A percentile compares a stretch with the other conserved stretches of the same genome.
These are phyloP conservation scores for Acer yangbiense DNA, from an alignment of 345 rosid species.

Conservation along the genomic window DNA sequence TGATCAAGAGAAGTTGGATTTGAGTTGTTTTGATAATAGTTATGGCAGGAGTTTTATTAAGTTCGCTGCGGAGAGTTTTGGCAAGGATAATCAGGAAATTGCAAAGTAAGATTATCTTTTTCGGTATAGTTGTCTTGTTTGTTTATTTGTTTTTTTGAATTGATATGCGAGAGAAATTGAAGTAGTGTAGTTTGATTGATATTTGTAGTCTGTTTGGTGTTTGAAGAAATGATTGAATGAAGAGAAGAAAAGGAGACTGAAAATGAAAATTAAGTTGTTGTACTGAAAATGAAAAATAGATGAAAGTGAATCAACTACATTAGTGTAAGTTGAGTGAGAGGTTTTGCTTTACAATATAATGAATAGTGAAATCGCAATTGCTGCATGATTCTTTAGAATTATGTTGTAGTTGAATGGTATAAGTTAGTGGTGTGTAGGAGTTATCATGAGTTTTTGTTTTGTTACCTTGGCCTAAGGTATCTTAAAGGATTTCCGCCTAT, in stretches of 20 bases:
- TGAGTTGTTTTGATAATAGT: conserved; percentile 51
- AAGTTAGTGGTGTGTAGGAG: too few relatives aligned
- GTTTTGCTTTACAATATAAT: not conserved
- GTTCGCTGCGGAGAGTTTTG: conserved; percentile 60
- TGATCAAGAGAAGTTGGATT: conserved; percentile 33
- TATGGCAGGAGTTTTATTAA: conserved; percentile 63
- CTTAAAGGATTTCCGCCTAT: not conserved
- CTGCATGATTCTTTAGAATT: not conserved
- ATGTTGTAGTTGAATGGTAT: not conserved
- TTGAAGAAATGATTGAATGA: not conserved
- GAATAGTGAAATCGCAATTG: not conserved
- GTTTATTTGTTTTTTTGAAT: not conserved
- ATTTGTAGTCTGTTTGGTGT: not conserved
- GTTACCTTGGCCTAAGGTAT: not conserved
- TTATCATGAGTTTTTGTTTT: too few relatives aligned
- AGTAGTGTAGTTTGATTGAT: not conserved
- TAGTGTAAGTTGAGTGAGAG: not conserved
- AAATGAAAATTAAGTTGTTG: not conserved
- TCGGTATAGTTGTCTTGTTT: not conserved
- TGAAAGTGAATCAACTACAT: not conserved
- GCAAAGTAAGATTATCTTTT: conserved; percentile 55
- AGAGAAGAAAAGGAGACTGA: not conserved
- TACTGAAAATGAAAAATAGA: not conserved
- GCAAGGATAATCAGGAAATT: conserved; percentile 68
- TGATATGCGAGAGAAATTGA: not conserved